phyloP scores from a whole-genome alignment of 1,284 basidiomycete species.

The Trametes pubescens region DNA sequence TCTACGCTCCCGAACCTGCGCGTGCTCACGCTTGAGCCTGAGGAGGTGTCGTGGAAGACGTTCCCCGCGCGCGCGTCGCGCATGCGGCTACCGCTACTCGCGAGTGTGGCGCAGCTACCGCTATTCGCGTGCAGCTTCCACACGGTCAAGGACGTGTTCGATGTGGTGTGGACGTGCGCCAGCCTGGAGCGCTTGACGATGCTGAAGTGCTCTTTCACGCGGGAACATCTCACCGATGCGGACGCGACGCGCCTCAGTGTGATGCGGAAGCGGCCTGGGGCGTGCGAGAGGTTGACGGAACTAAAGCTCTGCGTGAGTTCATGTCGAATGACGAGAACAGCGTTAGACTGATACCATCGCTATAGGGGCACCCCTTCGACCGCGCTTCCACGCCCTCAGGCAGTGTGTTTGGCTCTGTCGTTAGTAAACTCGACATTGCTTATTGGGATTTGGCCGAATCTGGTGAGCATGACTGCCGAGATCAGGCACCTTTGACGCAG shows the following conservation, averaged over 20 bases:
- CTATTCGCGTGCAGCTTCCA: conserved; percentile 3
- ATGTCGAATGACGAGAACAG: too few relatives aligned
- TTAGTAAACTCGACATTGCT: background rate
- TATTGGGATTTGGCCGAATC: background rate
- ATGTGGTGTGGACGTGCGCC: background rate
- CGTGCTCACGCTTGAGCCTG: background rate
- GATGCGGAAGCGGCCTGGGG: conserved; percentile 1
- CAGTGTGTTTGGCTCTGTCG: background rate
- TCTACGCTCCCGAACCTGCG: conserved; percentile 3
- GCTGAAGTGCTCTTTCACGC: background rate
- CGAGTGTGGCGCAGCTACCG: background rate
- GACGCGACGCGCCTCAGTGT: background rate
- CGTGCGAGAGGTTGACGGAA: background rate
- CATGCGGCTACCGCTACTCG: conserved; percentile 3
- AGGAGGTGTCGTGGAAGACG: background rate
- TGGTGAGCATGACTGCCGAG: background rate
- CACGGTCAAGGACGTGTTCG: background rate
- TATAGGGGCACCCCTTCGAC: conserved; percentile 6
- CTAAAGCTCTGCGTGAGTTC: conserved; percentile 1
- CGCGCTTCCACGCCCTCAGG: background rate
- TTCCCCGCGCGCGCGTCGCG: conserved; percentile 2
- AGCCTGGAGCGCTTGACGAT: background rate
- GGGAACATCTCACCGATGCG: background rate
- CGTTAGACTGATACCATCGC: too few relatives aligned
- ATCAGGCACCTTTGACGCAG: too few relatives aligned